Evolutionary conservation across 2,329 filamentous ascomycete genomes (phyloP).

Genomic region (Malbranchea cinnamomea): DNA sequence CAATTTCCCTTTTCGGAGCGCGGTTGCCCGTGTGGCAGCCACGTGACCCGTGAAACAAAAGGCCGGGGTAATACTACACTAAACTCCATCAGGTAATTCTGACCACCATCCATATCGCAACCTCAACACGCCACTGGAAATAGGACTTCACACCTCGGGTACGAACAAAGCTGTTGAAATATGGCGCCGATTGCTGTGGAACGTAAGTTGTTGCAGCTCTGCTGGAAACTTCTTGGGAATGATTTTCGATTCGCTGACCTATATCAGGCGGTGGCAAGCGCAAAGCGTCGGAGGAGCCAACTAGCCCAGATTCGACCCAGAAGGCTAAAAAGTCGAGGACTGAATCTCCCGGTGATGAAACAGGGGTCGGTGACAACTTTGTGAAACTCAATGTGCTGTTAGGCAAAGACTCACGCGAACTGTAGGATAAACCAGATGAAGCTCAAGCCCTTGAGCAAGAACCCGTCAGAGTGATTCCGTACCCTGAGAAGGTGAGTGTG

Average conservation of each 20-base stretch:
- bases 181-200: conserved; percentile 19
- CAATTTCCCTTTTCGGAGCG: too few relatives aligned
- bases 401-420: conserved; percentile 21
- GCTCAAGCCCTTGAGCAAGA: too few relatives aligned
- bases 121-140: too few relatives aligned
- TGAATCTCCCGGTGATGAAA: conserved; percentile 27
- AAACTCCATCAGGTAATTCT: too few relatives aligned
- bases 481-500: conserved; percentile 63
- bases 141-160: too few relatives aligned
- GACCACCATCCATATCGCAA: too few relatives aligned
- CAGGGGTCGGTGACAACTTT: conserved; percentile 15
- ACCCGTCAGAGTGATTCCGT: conserved; percentile 53
- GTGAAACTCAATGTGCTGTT: too few relatives aligned
- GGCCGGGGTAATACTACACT: too few relatives aligned
- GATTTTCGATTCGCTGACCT: conserved; percentile 2
- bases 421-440: conserved; percentile 22
- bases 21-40: too few relatives aligned
- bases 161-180: conserved; percentile 1
- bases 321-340: conserved; percentile 35
- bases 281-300: conserved; percentile 35
- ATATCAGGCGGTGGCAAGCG: conserved; percentile 27
- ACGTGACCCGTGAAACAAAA: too few relatives aligned
- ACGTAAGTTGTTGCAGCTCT: conserved; percentile 16
- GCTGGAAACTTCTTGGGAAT: conserved; percentile 9
- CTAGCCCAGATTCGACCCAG: conserved; percentile 23